A percentile compares a stretch with the other conserved stretches of the same genome.
Conservation (phyloP, 805 yeast genomes). For the Lipomyces spencermartinsiae region DNA sequence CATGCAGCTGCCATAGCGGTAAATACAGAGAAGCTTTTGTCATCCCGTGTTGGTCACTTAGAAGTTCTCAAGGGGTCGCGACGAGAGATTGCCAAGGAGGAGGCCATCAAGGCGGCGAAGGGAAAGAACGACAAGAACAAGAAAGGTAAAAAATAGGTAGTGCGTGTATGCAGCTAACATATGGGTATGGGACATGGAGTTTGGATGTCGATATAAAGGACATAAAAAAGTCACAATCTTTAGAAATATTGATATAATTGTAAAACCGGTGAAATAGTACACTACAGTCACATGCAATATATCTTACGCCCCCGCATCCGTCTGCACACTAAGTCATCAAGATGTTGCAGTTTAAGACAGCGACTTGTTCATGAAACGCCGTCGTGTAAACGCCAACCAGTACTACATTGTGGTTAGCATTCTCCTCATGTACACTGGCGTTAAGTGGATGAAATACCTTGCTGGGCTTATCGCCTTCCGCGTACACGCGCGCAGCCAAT, state of each 20-base stretch:
- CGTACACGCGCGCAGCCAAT: slow-evolving; percentile 70
- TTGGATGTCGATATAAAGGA: not conserved
- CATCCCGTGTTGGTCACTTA: slow-evolving; percentile 91
- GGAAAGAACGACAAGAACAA: slow-evolving; percentile 14
- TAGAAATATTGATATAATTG: not conserved
- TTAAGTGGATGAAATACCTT: slow-evolving; percentile 50
- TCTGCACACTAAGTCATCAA: not conserved
- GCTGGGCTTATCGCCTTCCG: slow-evolving; percentile 67
- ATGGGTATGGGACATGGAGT: not conserved
- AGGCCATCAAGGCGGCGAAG: slow-evolving; percentile 47
- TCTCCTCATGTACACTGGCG: not conserved
- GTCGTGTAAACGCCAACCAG: slow-evolving; percentile 95
- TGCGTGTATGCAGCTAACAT: not conserved
- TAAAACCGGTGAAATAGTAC: not conserved
- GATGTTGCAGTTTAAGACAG: slow-evolving; percentile 48
- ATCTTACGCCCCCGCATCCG: too few species aligned
- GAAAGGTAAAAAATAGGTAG: not conserved
- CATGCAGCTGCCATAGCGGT: slow-evolving; percentile 60
- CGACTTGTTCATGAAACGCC: slow-evolving; percentile 93
- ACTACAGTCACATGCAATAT: not conserved
- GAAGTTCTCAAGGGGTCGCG: slow-evolving; percentile 91
- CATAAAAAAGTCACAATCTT: not conserved
- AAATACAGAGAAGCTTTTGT: slow-evolving; percentile 82
- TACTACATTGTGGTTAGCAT: slow-evolving; percentile 45
- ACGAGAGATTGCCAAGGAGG: slow-evolving; percentile 73